phyloP scores from a whole-genome alignment of 139 green algal genomes.

The Chlorokybus atmophyticus region DNA sequence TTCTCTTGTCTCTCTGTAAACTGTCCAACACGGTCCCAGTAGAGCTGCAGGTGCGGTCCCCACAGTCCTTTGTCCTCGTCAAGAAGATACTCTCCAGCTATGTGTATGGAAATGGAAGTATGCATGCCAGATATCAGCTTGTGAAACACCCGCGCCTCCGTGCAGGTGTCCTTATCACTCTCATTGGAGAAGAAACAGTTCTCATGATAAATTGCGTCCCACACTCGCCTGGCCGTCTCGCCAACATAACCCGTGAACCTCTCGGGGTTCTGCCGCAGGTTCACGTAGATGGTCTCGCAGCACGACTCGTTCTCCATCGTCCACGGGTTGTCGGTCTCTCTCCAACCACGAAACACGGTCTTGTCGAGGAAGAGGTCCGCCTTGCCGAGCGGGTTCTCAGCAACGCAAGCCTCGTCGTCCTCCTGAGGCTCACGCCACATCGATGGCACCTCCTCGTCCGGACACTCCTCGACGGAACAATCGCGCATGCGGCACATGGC shows the following conservation, averaged over 20 bases:
- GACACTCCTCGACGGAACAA: constrained; percentile 78
- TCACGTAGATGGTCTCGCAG: constrained; percentile 83
- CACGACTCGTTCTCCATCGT: constrained; percentile 58
- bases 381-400: neutral
- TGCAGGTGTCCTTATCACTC: constrained; percentile 35
- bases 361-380: constrained; percentile 8
- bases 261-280: constrained; percentile 84
- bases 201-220: constrained; percentile 82
- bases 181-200: too few species aligned
- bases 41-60: too few species aligned
- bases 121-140: constrained; percentile 76
- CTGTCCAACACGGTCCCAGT: too few species aligned
- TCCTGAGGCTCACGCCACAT: constrained; percentile 34
- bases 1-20: too few species aligned
- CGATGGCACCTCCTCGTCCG: constrained; percentile 57
- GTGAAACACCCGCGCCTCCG: constrained; percentile 71
- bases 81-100: constrained; percentile 64
- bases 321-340: constrained; percentile 71
- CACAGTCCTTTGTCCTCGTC: constrained; percentile 9
- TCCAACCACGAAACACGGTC: constrained; percentile 7
- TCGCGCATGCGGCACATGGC: constrained; percentile 69
- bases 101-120: constrained; percentile 77
- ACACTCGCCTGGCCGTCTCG: constrained; percentile 77
- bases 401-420: neutral
- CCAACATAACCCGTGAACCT: constrained; percentile 82